Conservation (phyloP, 2,329 filamentous ascomycete genomes). For the Cercospora sesami region DNA sequence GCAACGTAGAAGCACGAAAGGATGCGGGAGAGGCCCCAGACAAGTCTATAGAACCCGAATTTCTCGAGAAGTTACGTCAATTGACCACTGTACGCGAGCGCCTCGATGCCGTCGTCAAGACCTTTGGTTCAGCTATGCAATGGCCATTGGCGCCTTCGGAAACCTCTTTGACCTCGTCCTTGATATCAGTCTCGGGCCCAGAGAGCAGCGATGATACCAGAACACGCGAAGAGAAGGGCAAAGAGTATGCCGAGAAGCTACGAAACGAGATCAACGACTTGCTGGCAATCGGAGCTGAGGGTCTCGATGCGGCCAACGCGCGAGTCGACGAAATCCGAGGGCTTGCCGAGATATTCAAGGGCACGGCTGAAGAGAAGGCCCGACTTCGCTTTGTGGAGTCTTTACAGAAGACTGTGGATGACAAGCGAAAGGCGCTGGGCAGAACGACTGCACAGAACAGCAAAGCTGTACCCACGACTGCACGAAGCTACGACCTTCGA, state of each 20-base stretch:
- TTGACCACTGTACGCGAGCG: constrained; percentile 77
- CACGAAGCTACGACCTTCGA: constrained; percentile 32
- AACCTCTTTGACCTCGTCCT: constrained; percentile 78
- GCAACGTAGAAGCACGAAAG: constrained; percentile 14
- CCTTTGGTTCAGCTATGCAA: constrained; percentile 93
- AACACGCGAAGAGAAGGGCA: constrained; percentile 81
- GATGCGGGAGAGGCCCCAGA: constrained; percentile 10
- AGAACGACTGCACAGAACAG: constrained; percentile 22
- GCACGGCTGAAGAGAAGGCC: constrained; percentile 92
- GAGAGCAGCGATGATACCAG: constrained; percentile 57
- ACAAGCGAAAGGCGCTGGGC: constrained; percentile 56
- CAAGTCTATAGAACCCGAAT: constrained; percentile 41
- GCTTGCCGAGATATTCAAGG: constrained; percentile 82
- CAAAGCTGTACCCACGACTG: constrained; percentile 26
- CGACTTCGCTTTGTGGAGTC: constrained; percentile 77
- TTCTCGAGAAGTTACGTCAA: constrained; percentile 76
- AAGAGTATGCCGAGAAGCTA: constrained; percentile 71
- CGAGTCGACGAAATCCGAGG: constrained; percentile 76
- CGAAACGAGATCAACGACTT: constrained; percentile 70
- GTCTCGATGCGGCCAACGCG: constrained; percentile 70
- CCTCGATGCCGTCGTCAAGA: constrained; percentile 85
- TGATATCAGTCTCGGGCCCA: constrained; percentile 86
- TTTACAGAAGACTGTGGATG: constrained; percentile 79
- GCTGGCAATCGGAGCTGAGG: constrained; percentile 60
- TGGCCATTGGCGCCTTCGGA: constrained; percentile 91